Conservation (phyloP, 2,329 filamentous ascomycete genomes). For the Curvularia lunata region DNA sequence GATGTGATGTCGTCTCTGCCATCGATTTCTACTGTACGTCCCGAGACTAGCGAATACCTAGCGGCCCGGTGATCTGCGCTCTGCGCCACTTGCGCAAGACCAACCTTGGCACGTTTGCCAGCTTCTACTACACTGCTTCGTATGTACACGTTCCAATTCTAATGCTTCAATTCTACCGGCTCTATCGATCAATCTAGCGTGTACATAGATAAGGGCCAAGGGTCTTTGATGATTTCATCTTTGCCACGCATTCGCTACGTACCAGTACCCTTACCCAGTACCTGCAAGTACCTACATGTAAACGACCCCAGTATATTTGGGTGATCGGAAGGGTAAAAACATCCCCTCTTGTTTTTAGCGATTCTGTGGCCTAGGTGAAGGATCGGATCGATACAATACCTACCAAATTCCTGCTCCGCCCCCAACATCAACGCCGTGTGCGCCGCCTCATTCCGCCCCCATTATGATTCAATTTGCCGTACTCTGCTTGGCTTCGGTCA, state of each 20-base stretch:
- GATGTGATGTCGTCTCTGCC: neutral
- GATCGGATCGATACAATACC: conserved; percentile 5
- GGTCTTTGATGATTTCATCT: neutral
- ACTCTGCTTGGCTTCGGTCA: conserved; percentile 25
- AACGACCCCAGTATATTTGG: neutral
- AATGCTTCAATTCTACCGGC: neutral
- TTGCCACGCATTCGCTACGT: neutral
- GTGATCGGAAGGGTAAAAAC: neutral
- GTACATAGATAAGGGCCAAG: neutral
- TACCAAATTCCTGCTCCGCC: conserved; percentile 3
- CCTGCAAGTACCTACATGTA: neutral
- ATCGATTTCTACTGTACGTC: conserved; percentile 6
- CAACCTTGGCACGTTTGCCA: neutral
- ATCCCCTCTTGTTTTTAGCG: neutral
- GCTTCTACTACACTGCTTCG: neutral
- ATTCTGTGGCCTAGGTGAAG: neutral
- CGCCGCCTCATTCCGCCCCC: conserved; percentile 2
- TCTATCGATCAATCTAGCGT: neutral
- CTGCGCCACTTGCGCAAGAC: conserved; percentile 6
- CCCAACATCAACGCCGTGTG: conserved; percentile 7
- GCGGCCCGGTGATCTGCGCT: conserved; percentile 12
- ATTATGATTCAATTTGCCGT: conserved; percentile 32
- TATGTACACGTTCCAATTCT: neutral
- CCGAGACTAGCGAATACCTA: conserved; percentile 14
- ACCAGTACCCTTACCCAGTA: neutral